A percentile compares a stretch with the other conserved stretches of the same genome.
Conservation (phyloP, 176 grass and related monocot species). For the Musa acuminata region DNA sequence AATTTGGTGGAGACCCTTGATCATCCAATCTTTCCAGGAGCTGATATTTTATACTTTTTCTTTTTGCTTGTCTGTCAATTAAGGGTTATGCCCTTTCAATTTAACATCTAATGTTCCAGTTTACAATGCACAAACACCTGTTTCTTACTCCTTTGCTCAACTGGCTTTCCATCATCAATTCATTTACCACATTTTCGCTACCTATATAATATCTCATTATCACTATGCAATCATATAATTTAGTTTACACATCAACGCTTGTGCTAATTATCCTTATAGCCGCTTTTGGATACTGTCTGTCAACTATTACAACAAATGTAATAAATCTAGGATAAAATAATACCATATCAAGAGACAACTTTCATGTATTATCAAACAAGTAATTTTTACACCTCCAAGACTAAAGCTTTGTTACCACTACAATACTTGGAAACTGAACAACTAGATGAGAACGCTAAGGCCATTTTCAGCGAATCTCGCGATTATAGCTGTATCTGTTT, state of each 20-base stretch:
- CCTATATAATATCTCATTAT: not conserved
- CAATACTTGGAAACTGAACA: not conserved
- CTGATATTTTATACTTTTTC: too few species aligned
- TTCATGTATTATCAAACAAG: not conserved
- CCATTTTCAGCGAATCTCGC: not conserved
- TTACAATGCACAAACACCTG: not conserved
- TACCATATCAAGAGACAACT: not conserved
- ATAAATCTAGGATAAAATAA: not conserved
- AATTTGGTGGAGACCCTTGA: too few species aligned
- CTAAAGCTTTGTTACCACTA: not conserved
- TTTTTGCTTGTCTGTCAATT: not conserved
- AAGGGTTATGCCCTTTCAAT: not conserved
- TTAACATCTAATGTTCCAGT: not conserved
- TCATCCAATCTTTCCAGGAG: too few species aligned
- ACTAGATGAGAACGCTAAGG: not conserved
- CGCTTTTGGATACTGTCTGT: not conserved
- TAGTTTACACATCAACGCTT: not conserved
- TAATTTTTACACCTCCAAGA: not conserved
- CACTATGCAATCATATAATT: not conserved
- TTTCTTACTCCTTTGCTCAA: not conserved
- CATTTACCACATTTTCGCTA: not conserved
- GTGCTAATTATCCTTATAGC: not conserved
- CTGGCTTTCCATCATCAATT: too few species aligned
- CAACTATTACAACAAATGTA: not conserved
- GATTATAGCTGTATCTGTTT: not conserved